Conservation (phyloP, 2,329 filamentous ascomycete genomes). For the Ophiostoma sp. region DNA sequence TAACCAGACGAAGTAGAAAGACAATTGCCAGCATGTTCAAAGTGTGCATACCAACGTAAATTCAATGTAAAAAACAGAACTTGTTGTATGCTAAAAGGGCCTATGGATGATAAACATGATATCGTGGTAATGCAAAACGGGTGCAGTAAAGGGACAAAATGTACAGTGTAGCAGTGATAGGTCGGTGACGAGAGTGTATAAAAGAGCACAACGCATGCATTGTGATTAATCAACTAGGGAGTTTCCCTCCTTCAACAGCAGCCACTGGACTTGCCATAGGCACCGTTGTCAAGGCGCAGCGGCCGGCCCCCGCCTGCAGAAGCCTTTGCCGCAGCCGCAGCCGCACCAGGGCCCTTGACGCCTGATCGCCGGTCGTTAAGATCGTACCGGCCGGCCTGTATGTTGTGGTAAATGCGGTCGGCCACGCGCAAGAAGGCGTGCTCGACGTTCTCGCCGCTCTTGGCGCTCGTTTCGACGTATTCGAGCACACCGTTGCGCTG, state of each 20-base stretch:
- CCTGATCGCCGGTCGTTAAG: constrained; percentile 89
- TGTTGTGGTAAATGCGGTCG: constrained; percentile 94
- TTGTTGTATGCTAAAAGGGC: neutral
- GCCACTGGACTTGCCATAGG: constrained; percentile 44
- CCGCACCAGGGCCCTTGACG: constrained; percentile 68
- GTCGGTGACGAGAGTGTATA: neutral
- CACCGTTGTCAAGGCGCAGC: constrained; percentile 45
- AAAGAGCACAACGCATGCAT: neutral
- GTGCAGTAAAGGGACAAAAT: neutral
- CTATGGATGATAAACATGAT: constrained; percentile 5
- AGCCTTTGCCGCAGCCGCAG: constrained; percentile 21
- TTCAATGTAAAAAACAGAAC: neutral
- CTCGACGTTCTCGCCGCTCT: constrained; percentile 93
- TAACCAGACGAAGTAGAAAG: neutral
- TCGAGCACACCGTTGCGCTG: constrained; percentile 79
- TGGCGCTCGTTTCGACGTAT: constrained; percentile 95
- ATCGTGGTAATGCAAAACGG: neutral
- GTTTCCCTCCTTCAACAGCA: constrained; percentile 32
- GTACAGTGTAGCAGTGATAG: neutral
- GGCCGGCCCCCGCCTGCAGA: constrained; percentile 37
- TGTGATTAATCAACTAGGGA: neutral
- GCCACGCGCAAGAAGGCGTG: constrained; percentile 90
- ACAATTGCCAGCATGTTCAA: neutral
- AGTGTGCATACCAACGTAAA: neutral
- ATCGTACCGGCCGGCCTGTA: constrained; percentile 92